These are phyloP conservation scores for Clonostachys rosea DNA, from an alignment of 2,329 filamentous ascomycete genomes.

Conservation along the genomic window DNA sequence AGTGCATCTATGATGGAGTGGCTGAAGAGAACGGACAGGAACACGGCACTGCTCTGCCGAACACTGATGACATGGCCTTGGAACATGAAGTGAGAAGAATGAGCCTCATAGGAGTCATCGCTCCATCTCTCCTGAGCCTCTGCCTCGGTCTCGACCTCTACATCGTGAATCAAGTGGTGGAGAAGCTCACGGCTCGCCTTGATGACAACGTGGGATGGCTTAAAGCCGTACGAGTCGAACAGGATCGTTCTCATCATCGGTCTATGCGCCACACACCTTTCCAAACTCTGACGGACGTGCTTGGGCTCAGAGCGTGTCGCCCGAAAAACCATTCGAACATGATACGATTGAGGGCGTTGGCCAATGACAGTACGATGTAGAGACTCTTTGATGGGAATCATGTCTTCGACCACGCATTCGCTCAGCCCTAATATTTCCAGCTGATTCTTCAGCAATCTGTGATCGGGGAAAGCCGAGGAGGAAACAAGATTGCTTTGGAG, in stretches of 20 bases:
- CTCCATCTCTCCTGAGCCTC: conserved; percentile 11
- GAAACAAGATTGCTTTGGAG: too few relatives aligned
- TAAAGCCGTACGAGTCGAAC: conserved; percentile 7
- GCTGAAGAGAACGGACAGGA: conserved; percentile 21
- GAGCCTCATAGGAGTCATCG: conserved; percentile 7
- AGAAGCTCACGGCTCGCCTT: conserved; percentile 11
- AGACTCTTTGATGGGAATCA: conserved; percentile 19
- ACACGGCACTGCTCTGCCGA: conserved; percentile 5
- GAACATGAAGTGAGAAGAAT: conserved; percentile 21
- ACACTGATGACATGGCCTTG: conserved; percentile 15
- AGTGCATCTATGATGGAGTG: conserved; percentile 28
- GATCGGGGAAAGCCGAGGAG: too few relatives aligned
- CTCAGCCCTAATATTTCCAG: conserved; percentile 5
- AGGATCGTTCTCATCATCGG: conserved; percentile 21
- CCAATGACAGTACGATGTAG: conserved; percentile 21
- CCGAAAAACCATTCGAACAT: conserved; percentile 22
- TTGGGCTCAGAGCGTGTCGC: conserved; percentile 8
- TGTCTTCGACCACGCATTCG: conserved; percentile 15
- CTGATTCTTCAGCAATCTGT: not conserved
- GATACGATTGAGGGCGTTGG: conserved; percentile 24
- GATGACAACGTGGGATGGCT: conserved; percentile 20
- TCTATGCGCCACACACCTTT: conserved; percentile 15
- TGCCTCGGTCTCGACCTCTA: conserved; percentile 10
- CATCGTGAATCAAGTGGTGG: conserved; percentile 13
- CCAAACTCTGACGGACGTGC: conserved; percentile 17